Evolutionary conservation across 208 protist genomes (phyloP).

Genomic region (Trypanosoma melophagium): DNA sequence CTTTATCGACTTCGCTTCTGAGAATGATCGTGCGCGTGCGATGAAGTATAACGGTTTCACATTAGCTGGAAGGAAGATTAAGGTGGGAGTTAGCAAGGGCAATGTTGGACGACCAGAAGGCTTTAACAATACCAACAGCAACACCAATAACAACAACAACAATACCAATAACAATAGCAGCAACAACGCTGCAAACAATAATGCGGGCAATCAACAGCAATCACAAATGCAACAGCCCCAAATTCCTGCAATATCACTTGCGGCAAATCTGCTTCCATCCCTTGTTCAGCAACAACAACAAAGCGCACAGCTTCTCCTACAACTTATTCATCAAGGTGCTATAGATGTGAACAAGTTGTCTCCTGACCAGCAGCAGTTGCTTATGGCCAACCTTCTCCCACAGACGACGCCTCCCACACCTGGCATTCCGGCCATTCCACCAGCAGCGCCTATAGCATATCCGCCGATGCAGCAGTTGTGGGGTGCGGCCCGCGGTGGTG

Average conservation of each 20-base stretch:
- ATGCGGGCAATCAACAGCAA: slow-evolving; percentile 11
- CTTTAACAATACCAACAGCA: slow-evolving; percentile 17
- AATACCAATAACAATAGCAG: slow-evolving; percentile 3
- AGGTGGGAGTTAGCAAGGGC: slow-evolving; percentile 84
- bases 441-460: slow-evolving; percentile 24
- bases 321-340: slow-evolving; percentile 68
- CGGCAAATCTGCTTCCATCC: slow-evolving; percentile 20
- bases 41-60: slow-evolving; percentile 89
- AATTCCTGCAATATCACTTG: slow-evolving; percentile 1
- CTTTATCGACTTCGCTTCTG: slow-evolving; percentile 85
- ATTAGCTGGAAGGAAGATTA: slow-evolving; percentile 71
- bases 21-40: slow-evolving; percentile 72
- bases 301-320: slow-evolving; percentile 57
- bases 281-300: slow-evolving; percentile 50
- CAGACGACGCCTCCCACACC: slow-evolving; percentile 11
- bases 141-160: slow-evolving; percentile 14
- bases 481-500: slow-evolving; percentile 19
- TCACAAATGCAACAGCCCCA: slow-evolving; percentile 26
- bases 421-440: slow-evolving; percentile 18
- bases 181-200: slow-evolving; percentile 3
- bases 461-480: slow-evolving; percentile 24
- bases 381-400: slow-evolving; percentile 31
- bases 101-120: slow-evolving; percentile 69
- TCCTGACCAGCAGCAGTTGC: slow-evolving; percentile 48
- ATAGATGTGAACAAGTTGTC: slow-evolving; percentile 68